Conservation (phyloP, 2,329 filamentous ascomycete genomes). For the Talaromyces amestolkiae region DNA sequence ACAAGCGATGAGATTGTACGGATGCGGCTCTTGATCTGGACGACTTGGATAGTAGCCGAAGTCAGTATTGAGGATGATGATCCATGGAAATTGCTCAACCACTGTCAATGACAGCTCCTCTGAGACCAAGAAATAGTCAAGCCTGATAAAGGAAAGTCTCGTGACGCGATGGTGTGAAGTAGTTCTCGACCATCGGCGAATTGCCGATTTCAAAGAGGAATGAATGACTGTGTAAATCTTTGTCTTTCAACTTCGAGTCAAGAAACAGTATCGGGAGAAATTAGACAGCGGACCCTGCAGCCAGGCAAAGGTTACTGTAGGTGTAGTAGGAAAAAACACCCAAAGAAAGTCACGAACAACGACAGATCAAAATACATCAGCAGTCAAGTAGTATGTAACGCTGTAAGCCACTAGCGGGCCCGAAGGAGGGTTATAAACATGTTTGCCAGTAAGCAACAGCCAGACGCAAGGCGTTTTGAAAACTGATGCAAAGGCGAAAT, state of each 20-base stretch:
- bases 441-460: not conserved
- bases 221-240: not conserved
- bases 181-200: not conserved
- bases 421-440: conserved; percentile 1
- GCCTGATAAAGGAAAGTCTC: not conserved
- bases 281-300: conserved; percentile 6
- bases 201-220: not conserved
- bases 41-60: conserved; percentile 2
- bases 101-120: not conserved
- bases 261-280: not conserved
- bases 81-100: not conserved
- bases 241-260: not conserved
- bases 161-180: not conserved
- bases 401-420: not conserved
- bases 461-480: not conserved
- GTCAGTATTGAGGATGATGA: not conserved
- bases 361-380: not conserved
- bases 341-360: not conserved
- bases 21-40: not conserved
- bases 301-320: conserved; percentile 2
- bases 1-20: not conserved
- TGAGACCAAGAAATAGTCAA: not conserved
- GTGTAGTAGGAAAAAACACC: not conserved
- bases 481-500: not conserved
- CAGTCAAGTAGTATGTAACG: not conserved